A percentile compares a stretch with the other conserved stretches of the same genome.
Evolutionary conservation across 768 basidiomycete species (phyloP).

Genomic region (Russula compacta): DNA sequence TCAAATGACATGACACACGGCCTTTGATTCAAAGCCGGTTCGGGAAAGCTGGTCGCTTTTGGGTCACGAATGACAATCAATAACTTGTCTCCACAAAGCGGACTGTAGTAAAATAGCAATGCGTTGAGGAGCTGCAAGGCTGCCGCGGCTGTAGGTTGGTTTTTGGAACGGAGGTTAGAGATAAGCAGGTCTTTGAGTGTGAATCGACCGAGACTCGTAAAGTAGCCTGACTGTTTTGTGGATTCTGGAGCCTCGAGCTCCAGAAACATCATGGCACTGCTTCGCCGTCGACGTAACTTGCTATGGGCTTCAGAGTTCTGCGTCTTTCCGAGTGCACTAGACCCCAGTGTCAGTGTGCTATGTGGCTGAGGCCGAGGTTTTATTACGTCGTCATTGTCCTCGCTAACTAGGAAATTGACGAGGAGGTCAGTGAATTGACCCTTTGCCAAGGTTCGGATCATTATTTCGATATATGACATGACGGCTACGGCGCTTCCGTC

Average conservation of each 20-base stretch:
- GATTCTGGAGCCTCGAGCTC: slow-evolving; percentile 76
- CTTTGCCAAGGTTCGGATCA: slow-evolving; percentile 64
- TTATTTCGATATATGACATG: slow-evolving; percentile 88
- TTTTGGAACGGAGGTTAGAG: slow-evolving; percentile 64
- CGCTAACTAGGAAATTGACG: slow-evolving; percentile 72
- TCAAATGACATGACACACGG: slow-evolving; percentile 15
- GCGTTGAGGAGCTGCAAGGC: slow-evolving; percentile 77
- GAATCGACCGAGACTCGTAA: slow-evolving; percentile 81
- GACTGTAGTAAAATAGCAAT: slow-evolving; percentile 62
- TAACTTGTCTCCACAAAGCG: slow-evolving; percentile 53
- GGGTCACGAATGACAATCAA: slow-evolving; percentile 62
- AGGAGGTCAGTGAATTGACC: slow-evolving; percentile 63
- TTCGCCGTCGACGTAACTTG: slow-evolving; percentile 58
- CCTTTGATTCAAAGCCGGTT: slow-evolving; percentile 32
- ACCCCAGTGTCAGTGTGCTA: slow-evolving; percentile 36
- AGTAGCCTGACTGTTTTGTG: slow-evolving; percentile 66
- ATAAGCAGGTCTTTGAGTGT: slow-evolving; percentile 84
- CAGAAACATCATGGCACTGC: slow-evolving; percentile 84
- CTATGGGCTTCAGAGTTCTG: slow-evolving; percentile 32
- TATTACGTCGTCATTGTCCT: slow-evolving; percentile 66
- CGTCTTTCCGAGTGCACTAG: slow-evolving; percentile 29
- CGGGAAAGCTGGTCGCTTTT: slow-evolving; percentile 65
- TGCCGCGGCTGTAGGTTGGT: slow-evolving; percentile 56
- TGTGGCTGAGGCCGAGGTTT: slow-evolving; percentile 35
- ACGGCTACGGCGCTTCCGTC: slow-evolving; percentile 97